These are phyloP conservation scores for Ascodesmis nigricans DNA, from an alignment of 495 filamentous ascomycete genomes.

Conservation along the genomic window DNA sequence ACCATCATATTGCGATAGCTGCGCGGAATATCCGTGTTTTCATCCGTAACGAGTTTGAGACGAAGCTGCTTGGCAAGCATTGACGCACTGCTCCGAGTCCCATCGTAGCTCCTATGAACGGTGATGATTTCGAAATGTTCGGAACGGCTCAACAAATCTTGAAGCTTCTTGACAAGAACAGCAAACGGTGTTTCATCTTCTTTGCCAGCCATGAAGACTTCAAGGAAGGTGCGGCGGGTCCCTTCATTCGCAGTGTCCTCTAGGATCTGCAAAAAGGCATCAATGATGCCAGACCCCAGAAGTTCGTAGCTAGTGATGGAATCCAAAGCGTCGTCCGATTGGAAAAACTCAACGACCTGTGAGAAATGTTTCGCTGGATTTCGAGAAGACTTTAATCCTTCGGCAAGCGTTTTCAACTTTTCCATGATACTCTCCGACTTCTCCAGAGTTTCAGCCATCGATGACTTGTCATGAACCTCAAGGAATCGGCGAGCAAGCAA, in stretches of 20 bases:
- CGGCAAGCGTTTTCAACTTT: slow-evolving; percentile 46
- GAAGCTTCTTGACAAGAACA: slow-evolving; percentile 76
- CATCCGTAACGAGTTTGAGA: slow-evolving; percentile 72
- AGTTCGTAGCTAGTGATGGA: slow-evolving; percentile 96
- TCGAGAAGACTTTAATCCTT: slow-evolving; percentile 14
- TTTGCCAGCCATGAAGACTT: slow-evolving; percentile 63
- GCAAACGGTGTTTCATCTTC: slow-evolving; percentile 55
- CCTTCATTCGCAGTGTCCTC: slow-evolving; percentile 15
- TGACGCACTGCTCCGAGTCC: slow-evolving; percentile 75
- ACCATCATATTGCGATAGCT: slow-evolving; percentile 87
- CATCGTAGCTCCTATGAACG: slow-evolving; percentile 83
- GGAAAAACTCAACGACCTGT: slow-evolving; percentile 66
- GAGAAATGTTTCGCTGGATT: slow-evolving; percentile 31
- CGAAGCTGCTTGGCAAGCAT: slow-evolving; percentile 95
- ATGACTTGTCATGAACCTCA: slow-evolving; percentile 55
- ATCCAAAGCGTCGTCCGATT: slow-evolving; percentile 57
- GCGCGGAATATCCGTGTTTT: slow-evolving; percentile 67
- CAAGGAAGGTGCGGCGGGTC: slow-evolving; percentile 59
- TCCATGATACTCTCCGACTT: slow-evolving; percentile 56
- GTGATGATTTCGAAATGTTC: slow-evolving; percentile 97
- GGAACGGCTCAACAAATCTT: slow-evolving; percentile 83
- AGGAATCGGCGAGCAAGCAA: slow-evolving; percentile 53
- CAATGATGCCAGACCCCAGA: slow-evolving; percentile 69
- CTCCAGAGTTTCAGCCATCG: slow-evolving; percentile 44
- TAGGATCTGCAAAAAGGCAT: slow-evolving; percentile 31